These are phyloP conservation scores for Fraxinus latifolia DNA, from an alignment of 305 asterid species.

Conservation along the genomic window DNA sequence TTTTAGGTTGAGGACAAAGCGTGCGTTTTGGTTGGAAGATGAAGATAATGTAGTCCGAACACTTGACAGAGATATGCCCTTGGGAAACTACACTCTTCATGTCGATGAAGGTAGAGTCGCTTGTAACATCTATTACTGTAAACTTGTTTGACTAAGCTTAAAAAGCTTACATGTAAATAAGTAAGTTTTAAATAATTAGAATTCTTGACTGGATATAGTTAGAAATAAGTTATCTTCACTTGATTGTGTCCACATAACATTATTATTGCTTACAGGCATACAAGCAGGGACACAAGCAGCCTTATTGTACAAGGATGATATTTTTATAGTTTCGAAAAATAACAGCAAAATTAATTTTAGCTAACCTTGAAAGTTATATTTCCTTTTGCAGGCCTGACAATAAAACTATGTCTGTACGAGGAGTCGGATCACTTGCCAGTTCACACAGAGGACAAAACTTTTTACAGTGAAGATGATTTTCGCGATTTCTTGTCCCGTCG, in stretches of 20 bases:
- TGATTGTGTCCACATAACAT: neutral
- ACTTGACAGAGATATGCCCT: constrained; percentile 90
- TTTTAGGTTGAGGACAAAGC: constrained; percentile 71
- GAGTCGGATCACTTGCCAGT: constrained; percentile 58
- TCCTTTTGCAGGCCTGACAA: constrained; percentile 52
- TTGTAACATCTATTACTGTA: neutral
- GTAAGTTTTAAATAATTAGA: neutral
- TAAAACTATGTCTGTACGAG: constrained; percentile 61
- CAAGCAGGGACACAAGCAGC: neutral
- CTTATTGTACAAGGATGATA: neutral
- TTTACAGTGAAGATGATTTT: constrained; percentile 68
- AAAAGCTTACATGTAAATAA: neutral
- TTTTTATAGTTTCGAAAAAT: neutral
- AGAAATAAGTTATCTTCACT: neutral
- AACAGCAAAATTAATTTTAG: neutral
- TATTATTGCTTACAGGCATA: neutral
- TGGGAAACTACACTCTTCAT: constrained; percentile 78
- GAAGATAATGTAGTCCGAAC: constrained; percentile 71
- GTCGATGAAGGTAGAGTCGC: constrained; percentile 72
- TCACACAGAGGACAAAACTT: constrained; percentile 66
- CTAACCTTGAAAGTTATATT: neutral
- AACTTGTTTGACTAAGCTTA: neutral
- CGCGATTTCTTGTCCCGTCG: constrained; percentile 60
- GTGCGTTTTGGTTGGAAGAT: constrained; percentile 95
- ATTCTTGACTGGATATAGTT: neutral